phyloP scores from a whole-genome alignment of 352 stramenopile species.

The Phytophthora agathidicida region DNA sequence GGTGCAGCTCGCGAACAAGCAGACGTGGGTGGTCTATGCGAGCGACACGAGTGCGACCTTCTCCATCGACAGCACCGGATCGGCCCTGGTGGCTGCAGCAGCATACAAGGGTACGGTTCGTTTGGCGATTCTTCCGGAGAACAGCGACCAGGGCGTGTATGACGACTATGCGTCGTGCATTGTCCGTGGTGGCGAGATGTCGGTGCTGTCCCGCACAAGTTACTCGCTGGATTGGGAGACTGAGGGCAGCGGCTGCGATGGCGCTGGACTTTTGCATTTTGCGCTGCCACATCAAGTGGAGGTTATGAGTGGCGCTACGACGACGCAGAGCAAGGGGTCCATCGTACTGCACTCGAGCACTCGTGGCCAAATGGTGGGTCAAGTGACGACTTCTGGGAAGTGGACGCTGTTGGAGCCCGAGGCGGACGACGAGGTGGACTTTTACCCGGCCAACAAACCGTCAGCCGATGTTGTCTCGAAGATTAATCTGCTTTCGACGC shows the following conservation, averaged over 20 bases:
- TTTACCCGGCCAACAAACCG: constrained; percentile 42
- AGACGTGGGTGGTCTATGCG: constrained; percentile 63
- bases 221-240: constrained; percentile 60
- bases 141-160: constrained; percentile 35
- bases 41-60: constrained; percentile 31
- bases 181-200: constrained; percentile 42
- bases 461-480: constrained; percentile 15
- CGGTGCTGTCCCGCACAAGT: constrained; percentile 45
- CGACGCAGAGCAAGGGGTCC: constrained; percentile 14
- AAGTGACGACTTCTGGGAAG: constrained; percentile 32
- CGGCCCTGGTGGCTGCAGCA: constrained; percentile 31
- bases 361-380: constrained; percentile 49
- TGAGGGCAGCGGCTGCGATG: constrained; percentile 37
- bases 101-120: constrained; percentile 49
- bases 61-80: constrained; percentile 38
- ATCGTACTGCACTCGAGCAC: constrained; percentile 52
- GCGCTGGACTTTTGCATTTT: constrained; percentile 51
- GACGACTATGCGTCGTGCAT: constrained; percentile 52
- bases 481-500: constrained; percentile 21
- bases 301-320: constrained; percentile 19
- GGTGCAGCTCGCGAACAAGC: constrained; percentile 51
- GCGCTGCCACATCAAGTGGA: constrained; percentile 55
- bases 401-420: constrained; percentile 49
- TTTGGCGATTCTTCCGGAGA: constrained; percentile 46
- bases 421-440: constrained; percentile 43